Conservation (phyloP, 805 yeast species). For the Candida sithepensis region DNA sequence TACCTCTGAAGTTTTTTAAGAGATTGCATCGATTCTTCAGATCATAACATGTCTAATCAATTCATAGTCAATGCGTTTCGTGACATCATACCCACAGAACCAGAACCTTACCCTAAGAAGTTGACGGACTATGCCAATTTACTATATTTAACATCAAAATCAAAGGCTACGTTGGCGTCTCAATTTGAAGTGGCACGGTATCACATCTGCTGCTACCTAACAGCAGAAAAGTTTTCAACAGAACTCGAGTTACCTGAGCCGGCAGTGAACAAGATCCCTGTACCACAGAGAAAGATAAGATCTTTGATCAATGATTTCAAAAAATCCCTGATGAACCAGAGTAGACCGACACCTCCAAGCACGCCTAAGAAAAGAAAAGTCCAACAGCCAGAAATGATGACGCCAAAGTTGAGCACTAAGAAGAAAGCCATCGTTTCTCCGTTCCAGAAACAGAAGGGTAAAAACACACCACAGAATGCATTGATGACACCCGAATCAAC, state of each 20-base stretch:
- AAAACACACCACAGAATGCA: neutral
- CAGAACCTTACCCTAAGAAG: conserved; percentile 40
- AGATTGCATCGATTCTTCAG: too few species aligned
- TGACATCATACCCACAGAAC: conserved; percentile 49
- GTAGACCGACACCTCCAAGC: neutral
- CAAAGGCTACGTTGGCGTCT: conserved; percentile 42
- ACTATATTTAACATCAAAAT: conserved; percentile 51
- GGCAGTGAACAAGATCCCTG: conserved; percentile 49
- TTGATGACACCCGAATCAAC: conserved; percentile 13
- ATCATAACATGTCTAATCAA: conserved; percentile 31
- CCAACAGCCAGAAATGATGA: conserved; percentile 4
- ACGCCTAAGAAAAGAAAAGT: conserved; percentile 1
- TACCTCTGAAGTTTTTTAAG: too few species aligned
- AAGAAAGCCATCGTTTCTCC: neutral
- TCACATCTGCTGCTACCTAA: conserved; percentile 64
- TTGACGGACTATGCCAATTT: conserved; percentile 40
- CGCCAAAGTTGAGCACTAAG: conserved; percentile 2
- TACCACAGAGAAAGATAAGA: conserved; percentile 42
- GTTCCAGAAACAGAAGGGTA: neutral
- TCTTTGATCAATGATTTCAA: conserved; percentile 45
- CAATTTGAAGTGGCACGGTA: conserved; percentile 61
- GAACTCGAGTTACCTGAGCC: conserved; percentile 48
- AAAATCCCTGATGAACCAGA: conserved; percentile 31
- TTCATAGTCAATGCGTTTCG: conserved; percentile 36
- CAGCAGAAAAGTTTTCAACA: conserved; percentile 46